Conservation (phyloP, 1,284 basidiomycete species). For the Ustilago loliicola region DNA sequence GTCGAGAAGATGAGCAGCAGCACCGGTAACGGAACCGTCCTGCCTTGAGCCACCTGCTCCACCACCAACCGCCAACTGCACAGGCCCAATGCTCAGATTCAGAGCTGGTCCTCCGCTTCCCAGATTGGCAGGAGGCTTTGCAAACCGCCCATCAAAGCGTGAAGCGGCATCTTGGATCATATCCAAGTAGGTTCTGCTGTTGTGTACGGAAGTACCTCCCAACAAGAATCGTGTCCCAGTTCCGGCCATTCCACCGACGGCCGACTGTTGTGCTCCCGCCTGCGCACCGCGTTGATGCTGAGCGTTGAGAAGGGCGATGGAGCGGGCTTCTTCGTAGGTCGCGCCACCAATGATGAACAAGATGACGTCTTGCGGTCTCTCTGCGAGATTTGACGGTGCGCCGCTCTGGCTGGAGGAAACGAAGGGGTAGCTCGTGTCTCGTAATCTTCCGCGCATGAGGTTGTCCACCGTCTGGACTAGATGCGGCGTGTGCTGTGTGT, state of each 20-base stretch:
- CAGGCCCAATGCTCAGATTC: conserved; percentile 62
- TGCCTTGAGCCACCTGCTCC: conserved; percentile 25
- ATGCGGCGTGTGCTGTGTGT: conserved; percentile 96
- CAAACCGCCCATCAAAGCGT: conserved; percentile 52
- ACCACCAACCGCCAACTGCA: conserved; percentile 54
- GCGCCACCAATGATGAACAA: conserved; percentile 69
- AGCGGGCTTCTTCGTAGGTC: conserved; percentile 68
- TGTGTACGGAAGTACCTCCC: conserved; percentile 66
- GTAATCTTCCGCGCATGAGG: conserved; percentile 86
- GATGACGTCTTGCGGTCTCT: conserved; percentile 67
- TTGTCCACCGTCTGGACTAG: conserved; percentile 91
- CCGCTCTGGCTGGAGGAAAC: conserved; percentile 19
- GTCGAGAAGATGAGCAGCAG: conserved; percentile 35
- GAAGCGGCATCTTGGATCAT: conserved; percentile 66
- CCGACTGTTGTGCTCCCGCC: conserved; percentile 17
- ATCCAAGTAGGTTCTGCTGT: conserved; percentile 60
- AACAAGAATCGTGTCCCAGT: conserved; percentile 62
- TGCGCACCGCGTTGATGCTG: conserved; percentile 43
- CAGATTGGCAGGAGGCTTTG: conserved; percentile 54
- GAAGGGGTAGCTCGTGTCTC: conserved; percentile 88
- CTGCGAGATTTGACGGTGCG: conserved; percentile 8
- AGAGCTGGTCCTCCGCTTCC: conserved; percentile 42
- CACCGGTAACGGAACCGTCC: conserved; percentile 23
- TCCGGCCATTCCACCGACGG: conserved; percentile 35
- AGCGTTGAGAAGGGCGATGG: conserved; percentile 62